A percentile compares a stretch with the other conserved stretches of the same genome.
phyloP scores from a whole-genome alignment of 192 early-diverging fungal species.

The Cladochytrium replicatum region DNA sequence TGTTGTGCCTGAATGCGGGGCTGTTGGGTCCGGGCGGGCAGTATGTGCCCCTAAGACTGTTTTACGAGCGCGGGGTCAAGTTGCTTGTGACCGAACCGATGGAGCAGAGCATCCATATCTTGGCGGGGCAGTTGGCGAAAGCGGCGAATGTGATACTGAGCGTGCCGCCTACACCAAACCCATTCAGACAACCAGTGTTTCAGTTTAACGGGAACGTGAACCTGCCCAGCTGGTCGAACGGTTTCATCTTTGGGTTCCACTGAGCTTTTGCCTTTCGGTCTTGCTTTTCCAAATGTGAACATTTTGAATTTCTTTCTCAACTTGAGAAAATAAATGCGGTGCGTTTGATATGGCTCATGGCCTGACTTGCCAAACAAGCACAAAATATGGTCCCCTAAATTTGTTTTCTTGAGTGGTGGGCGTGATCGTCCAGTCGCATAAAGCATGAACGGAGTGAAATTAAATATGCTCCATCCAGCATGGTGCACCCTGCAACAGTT shows the following conservation, averaged over 20 bases:
- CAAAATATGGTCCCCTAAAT: too few species aligned
- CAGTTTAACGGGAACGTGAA: conserved; percentile 40
- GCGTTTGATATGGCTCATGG: too few species aligned
- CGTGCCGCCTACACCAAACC: conserved; percentile 20
- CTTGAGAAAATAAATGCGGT: too few species aligned
- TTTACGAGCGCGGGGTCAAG: conserved; percentile 24
- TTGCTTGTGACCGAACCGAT: conserved; percentile 35
- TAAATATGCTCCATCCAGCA: too few species aligned
- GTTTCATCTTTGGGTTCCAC: conserved; percentile 29
- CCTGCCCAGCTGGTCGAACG: conserved; percentile 43
- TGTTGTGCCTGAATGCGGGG: conserved; percentile 34
- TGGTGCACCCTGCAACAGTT: too few species aligned
- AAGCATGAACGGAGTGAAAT: too few species aligned
- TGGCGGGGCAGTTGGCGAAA: conserved; percentile 19
- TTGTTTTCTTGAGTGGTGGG: too few species aligned
- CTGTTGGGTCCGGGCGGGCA: conserved; percentile 28
- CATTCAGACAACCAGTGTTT: conserved; percentile 42
- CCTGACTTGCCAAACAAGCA: too few species aligned
- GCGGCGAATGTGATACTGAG: conserved; percentile 18
- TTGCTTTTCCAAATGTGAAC: too few species aligned
- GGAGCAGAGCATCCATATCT: conserved; percentile 26
- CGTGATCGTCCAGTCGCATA: too few species aligned
- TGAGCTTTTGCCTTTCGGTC: too few species aligned
- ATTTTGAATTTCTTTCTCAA: too few species aligned
- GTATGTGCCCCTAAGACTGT: conserved; percentile 24